These are phyloP conservation scores for Castanospermum australe DNA, from an alignment of 306 rosid genomes.

Conservation along the genomic window DNA sequence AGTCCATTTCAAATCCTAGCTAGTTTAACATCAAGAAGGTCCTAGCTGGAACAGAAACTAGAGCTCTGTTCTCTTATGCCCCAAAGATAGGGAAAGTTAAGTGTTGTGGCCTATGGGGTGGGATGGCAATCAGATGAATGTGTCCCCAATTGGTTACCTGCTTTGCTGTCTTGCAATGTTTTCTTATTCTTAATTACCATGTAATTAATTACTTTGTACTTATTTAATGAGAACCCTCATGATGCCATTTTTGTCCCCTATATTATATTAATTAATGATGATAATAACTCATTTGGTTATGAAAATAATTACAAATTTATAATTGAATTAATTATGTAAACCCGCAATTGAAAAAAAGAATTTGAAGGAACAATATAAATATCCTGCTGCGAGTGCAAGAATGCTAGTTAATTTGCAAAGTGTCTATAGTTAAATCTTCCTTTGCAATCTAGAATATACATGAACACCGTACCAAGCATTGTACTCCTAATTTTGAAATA, in stretches of 20 bases:
- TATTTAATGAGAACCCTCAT: slow-evolving; percentile 24
- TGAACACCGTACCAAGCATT: slow-evolving; percentile 20
- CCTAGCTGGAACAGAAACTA: not conserved
- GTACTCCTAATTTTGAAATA: slow-evolving; percentile 48
- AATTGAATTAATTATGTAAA: not conserved
- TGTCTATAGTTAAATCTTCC: not conserved
- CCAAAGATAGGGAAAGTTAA: not conserved
- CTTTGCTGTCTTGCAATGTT: slow-evolving; percentile 27
- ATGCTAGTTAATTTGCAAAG: not conserved
- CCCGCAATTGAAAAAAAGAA: not conserved
- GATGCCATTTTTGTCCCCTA: slow-evolving; percentile 20
- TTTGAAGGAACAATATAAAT: not conserved
- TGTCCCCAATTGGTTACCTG: slow-evolving; percentile 10
- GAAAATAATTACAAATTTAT: slow-evolving; percentile 6
- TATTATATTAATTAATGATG: slow-evolving; percentile 2
- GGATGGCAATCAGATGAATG: slow-evolving; percentile 9
- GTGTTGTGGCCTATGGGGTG: not conserved
- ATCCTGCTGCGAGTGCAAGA: slow-evolving; percentile 10
- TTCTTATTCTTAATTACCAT: slow-evolving; percentile 1
- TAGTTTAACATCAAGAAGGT: not conserved
- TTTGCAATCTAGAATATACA: slow-evolving; percentile 22
- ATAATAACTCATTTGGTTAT: not conserved
- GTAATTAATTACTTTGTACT: slow-evolving; percentile 17
- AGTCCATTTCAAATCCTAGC: not conserved
- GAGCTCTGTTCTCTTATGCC: not conserved